Conservation (phyloP, 768 basidiomycete genomes). For the Boletales sp. region DNA sequence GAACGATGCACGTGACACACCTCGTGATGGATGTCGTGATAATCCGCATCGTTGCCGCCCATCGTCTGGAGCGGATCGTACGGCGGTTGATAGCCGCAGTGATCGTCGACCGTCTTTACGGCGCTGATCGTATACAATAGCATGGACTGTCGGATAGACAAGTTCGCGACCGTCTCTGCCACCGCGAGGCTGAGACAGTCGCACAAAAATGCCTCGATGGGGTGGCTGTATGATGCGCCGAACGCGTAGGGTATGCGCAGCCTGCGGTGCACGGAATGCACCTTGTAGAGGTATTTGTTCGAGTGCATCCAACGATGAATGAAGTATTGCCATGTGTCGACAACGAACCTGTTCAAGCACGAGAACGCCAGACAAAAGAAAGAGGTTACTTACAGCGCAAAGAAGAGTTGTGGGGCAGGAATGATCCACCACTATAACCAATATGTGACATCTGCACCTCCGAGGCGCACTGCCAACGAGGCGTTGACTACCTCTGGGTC, state of each 20-base stretch:
- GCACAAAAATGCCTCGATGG: conserved; percentile 87
- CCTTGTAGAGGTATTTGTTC: conserved; percentile 85
- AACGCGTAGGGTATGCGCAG: conserved; percentile 97
- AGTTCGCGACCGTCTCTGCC: conserved; percentile 62
- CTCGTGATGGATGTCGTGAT: conserved; percentile 98
- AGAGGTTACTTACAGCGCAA: conserved; percentile 69
- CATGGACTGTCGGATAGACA: conserved; percentile 80
- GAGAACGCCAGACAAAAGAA: not conserved
- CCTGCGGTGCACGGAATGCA: conserved; percentile 93
- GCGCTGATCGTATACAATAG: conserved; percentile 81
- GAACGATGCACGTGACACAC: conserved; percentile 34
- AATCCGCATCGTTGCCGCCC: conserved; percentile 88
- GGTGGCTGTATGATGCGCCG: conserved; percentile 96
- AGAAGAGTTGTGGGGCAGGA: conserved; percentile 65
- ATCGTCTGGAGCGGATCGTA: conserved; percentile 90
- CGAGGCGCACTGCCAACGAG: conserved; percentile 26
- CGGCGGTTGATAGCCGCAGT: conserved; percentile 86
- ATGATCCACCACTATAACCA: conserved; percentile 92
- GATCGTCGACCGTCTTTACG: conserved; percentile 93
- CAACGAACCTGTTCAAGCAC: conserved; percentile 55
- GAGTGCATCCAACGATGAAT: conserved; percentile 91
- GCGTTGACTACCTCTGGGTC: conserved; percentile 40
- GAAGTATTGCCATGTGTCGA: conserved; percentile 99
- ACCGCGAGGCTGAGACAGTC: conserved; percentile 79
- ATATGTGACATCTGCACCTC: conserved; percentile 50